Evolutionary conservation across 2,329 filamentous ascomycete species (phyloP).

Genomic region (Xylariales sp.): DNA sequence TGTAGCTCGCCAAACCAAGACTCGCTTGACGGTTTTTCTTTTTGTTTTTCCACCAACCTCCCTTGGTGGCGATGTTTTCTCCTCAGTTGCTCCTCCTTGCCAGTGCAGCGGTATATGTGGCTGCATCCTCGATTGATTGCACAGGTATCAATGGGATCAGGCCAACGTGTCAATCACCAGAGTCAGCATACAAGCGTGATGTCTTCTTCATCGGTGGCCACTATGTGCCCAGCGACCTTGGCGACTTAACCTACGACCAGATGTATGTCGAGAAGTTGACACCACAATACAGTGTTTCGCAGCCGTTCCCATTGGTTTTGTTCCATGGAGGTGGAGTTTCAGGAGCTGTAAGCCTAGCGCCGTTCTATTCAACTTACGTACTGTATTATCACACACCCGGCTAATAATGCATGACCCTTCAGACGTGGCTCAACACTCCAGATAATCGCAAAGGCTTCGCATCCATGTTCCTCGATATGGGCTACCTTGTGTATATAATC

Average conservation of each 20-base stretch:
- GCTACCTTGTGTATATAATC: constrained; percentile 39
- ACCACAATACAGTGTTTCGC: constrained; percentile 1
- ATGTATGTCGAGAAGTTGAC: constrained; percentile 9
- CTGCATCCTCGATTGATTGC: too few species aligned
- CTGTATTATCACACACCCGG: neutral
- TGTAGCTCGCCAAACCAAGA: too few species aligned
- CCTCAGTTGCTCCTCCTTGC: too few species aligned
- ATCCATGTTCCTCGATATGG: constrained; percentile 37
- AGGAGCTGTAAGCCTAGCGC: neutral
- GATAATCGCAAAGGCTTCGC: constrained; percentile 42
- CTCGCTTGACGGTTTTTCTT: too few species aligned
- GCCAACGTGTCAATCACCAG: constrained; percentile 12
- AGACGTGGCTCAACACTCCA: constrained; percentile 40
- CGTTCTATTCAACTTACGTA: neutral
- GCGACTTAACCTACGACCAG: constrained; percentile 2
- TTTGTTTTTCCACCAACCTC: too few species aligned
- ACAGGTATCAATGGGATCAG: constrained; percentile 10
- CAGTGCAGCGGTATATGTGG: too few species aligned
- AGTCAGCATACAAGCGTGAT: constrained; percentile 8
- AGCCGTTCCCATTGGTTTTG: constrained; percentile 7
- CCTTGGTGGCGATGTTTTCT: too few species aligned
- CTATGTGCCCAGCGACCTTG: constrained; percentile 2
- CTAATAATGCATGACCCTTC: too few species aligned
- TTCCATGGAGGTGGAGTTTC: constrained; percentile 4
- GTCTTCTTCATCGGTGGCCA: constrained; percentile 7